These are phyloP conservation scores for Xanthoconium separans DNA, from an alignment of 1,284 basidiomycete genomes.

Conservation along the genomic window DNA sequence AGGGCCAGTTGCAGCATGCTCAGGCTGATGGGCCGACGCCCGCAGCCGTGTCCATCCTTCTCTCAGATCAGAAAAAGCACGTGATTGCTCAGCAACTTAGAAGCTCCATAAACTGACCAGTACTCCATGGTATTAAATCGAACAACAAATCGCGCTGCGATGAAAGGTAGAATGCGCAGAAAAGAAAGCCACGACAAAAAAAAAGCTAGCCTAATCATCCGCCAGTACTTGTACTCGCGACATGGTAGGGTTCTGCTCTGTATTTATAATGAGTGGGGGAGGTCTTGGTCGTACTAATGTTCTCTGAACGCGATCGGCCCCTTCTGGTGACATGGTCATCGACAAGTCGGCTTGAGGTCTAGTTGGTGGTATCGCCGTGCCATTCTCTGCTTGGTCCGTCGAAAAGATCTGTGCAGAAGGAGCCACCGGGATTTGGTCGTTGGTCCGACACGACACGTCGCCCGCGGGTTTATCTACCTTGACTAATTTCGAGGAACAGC, in stretches of 20 bases:
- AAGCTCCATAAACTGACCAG: background rate
- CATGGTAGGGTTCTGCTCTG: conserved; percentile 5
- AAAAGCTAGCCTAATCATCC: conserved; percentile 16
- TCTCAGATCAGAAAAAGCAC: background rate
- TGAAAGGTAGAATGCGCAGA: background rate
- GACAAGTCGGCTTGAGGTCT: conserved; percentile 38
- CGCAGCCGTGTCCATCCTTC: conserved; percentile 10
- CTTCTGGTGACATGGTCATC: conserved; percentile 25
- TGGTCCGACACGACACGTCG: background rate
- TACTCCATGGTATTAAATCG: background rate
- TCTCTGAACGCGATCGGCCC: conserved; percentile 31
- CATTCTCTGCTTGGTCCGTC: conserved; percentile 2
- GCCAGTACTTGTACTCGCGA: conserved; percentile 18
- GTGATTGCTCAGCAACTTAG: conserved; percentile 1
- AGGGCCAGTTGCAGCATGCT: conserved; percentile 6
- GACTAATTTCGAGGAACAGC: background rate
- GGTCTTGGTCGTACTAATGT: conserved; percentile 46
- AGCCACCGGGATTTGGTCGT: conserved; percentile 3
- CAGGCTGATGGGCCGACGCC: conserved; percentile 3
- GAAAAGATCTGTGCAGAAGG: background rate
- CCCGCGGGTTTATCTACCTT: background rate
- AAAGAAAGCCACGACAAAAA: background rate
- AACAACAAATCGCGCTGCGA: conserved; percentile 9
- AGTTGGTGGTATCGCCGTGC: conserved; percentile 23
- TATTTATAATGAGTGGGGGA: conserved; percentile 35